Evolutionary conservation across 2,329 filamentous ascomycete genomes (phyloP), one percentile per base, ranked within the genome.

Genomic region (Penicillium sp.): DNA sequence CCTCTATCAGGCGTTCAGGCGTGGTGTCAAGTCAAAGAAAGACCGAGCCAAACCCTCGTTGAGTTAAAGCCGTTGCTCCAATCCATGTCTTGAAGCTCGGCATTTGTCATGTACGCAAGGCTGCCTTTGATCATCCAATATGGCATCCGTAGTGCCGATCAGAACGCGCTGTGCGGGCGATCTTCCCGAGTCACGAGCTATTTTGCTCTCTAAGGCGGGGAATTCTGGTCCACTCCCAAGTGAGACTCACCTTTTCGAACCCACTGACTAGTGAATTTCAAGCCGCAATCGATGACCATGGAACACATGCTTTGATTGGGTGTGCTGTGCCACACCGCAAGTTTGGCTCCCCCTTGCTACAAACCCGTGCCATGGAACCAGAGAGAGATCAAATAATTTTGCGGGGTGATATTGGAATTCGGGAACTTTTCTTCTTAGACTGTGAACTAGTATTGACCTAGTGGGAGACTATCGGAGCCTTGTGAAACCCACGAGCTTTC

Each of bases 11-110:
- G 42, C 26, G 23, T 5, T n/a, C n/a, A 45, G 31, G 5, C 14
- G 6, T n/a, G 19, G 26, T 55, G 45, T 42, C 48, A 54, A 56
- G 56, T 53, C 21, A 37, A 19, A 31, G 14, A 31, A 13, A 18
- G 1, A 16, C n/a, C 13, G 19, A 37, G 34, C 36, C 1, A 48
- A 18, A 33, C 3, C 37, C 11, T 50, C 3, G 39, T 28, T 53
- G 28, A 37, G 33, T 50, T 14, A 24, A 45, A 11, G 14, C 26
- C n/a, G 26, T 33, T 18, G 14, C 19, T 21, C 19, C 23, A 50
- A 43, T 47, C 29, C 18, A 37, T 6, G 19, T 14, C 14, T 36
- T 14, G 18, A 13, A n/a, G 31, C 13, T 16, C 13, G 14, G 19
- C 26, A 21, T 37, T 10, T 11, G 14, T 29, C 14, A n/a, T 21